Evolutionary conservation across 257 asterid genomes (phyloP).

Genomic region (Solanum chiquidenum): DNA sequence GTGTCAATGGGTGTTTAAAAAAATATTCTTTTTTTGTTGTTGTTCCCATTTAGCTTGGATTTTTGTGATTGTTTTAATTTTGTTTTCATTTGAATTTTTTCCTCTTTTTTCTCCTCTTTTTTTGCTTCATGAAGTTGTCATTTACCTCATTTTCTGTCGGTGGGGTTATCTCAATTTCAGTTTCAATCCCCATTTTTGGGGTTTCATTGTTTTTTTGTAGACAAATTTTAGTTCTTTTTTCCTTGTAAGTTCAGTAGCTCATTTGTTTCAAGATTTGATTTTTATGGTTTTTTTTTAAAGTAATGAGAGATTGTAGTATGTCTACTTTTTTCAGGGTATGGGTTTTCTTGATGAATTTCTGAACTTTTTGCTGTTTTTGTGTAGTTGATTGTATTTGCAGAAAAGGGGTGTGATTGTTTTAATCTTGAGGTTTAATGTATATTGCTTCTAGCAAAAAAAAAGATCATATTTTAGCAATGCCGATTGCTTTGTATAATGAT

Average conservation of each 20-base stretch:
- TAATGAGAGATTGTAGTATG: neutral
- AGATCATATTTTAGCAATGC: neutral
- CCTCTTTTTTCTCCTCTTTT: neutral
- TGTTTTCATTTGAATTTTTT: slow-evolving; percentile 4
- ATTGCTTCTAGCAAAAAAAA: neutral
- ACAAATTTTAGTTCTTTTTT: neutral
- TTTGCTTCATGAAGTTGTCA: neutral
- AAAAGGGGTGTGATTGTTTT: neutral
- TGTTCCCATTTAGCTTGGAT: slow-evolving; percentile 15
- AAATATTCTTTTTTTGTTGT: neutral
- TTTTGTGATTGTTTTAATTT: slow-evolving; percentile 22
- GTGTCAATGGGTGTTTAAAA: neutral
- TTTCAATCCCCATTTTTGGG: slow-evolving; percentile 5
- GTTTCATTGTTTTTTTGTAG: neutral
- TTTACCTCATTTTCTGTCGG: slow-evolving; percentile 4
- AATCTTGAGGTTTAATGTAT: neutral
- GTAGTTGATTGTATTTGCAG: neutral
- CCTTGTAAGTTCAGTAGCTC: neutral
- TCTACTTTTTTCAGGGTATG: neutral
- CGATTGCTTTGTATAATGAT: neutral
- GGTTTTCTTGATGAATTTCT: neutral
- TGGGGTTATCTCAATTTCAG: neutral
- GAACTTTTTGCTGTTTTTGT: neutral
- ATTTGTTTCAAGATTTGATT: neutral
- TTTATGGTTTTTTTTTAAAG: neutral